Percentiles rank a stretch among this genome's conserved stretches.
phyloP scores from a whole-genome alignment of 352 stramenopile species.

The Phytophthora multivora region DNA sequence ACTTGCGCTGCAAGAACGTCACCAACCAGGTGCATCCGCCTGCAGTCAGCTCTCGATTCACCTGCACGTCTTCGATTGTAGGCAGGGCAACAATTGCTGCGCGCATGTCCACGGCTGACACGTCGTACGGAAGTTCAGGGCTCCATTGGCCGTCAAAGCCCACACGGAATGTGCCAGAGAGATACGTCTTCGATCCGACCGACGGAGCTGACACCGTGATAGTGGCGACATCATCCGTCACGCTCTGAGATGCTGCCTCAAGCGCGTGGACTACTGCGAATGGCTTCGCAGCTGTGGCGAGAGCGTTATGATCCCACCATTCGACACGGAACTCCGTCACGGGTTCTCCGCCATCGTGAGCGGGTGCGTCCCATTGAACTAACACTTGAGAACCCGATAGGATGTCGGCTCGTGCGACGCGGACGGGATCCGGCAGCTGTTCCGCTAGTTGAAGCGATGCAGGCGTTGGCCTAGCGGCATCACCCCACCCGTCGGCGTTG shows the following conservation, averaged over 20 bases:
- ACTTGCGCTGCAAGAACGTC: conserved; percentile 63
- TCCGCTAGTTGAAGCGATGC: conserved; percentile 54
- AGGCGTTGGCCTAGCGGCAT: conserved; percentile 41
- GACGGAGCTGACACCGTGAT: conserved; percentile 76
- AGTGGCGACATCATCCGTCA: conserved; percentile 61
- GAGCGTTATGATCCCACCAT: conserved; percentile 52
- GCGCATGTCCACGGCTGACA: conserved; percentile 85
- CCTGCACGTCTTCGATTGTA: conserved; percentile 62
- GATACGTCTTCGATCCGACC: conserved; percentile 40
- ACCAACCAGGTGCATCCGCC: conserved; percentile 85
- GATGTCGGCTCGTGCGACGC: conserved; percentile 43
- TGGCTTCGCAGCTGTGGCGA: conserved; percentile 42
- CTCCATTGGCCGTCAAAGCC: conserved; percentile 89
- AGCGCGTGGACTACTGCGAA: conserved; percentile 59
- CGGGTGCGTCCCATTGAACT: conserved; percentile 78
- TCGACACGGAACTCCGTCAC: conserved; percentile 86
- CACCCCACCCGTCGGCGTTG: conserved; percentile 63
- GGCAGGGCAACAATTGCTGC: conserved; percentile 47
- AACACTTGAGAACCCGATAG: conserved; percentile 68
- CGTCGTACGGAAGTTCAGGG: conserved; percentile 84
- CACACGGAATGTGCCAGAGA: conserved; percentile 89
- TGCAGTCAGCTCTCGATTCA: conserved; percentile 56
- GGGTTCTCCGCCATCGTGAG: conserved; percentile 63
- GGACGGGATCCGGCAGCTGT: conserved; percentile 52
- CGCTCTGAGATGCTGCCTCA: conserved; percentile 34